Evolutionary conservation across 805 yeast genomes (phyloP).

Genomic region (Metschnikowia peoriensis): DNA sequence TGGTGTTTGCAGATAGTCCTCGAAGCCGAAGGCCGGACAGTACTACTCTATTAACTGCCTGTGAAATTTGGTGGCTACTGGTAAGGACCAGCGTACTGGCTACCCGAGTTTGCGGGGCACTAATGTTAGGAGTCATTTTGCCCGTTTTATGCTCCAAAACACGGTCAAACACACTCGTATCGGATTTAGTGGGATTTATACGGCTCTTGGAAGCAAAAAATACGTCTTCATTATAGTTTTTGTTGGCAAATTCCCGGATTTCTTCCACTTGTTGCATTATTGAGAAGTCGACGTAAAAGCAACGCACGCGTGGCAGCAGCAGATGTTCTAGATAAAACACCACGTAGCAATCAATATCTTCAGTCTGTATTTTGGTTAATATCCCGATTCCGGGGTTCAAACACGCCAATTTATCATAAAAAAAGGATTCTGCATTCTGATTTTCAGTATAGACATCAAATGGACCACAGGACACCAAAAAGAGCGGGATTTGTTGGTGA

Average conservation of each 20-base stretch:
- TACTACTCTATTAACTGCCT: conserved; percentile 33
- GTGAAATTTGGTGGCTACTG: conserved; percentile 31
- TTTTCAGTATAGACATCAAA: conserved; percentile 15
- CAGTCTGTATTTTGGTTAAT: conserved; percentile 9
- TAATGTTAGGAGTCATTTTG: conserved; percentile 14
- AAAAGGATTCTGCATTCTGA: conserved; percentile 14
- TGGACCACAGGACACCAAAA: conserved; percentile 18
- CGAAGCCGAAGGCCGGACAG: conserved; percentile 43
- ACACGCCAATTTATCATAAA: conserved; percentile 7
- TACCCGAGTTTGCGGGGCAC: conserved; percentile 8
- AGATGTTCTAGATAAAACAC: conserved; percentile 25
- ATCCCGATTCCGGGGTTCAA: conserved; percentile 7
- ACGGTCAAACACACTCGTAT: conserved; percentile 33
- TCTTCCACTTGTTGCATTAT: conserved; percentile 9
- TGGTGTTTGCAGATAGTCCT: conserved; percentile 29
- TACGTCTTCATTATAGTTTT: conserved; percentile 2
- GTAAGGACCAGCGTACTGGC: conserved; percentile 17
- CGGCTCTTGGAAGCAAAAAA: conserved; percentile 6
- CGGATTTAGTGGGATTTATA: conserved; percentile 9
- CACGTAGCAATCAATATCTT: conserved; percentile 14
- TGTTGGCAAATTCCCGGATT: conserved; percentile 2
- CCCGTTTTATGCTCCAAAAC: conserved; percentile 28
- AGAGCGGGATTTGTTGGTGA: conserved; percentile 14
- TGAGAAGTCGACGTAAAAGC: conserved; percentile 22
- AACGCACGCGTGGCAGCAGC: conserved; percentile 12